These are phyloP conservation scores for Mallotus japonicus DNA, from an alignment of 441 rosid species.

Conservation along the genomic window DNA sequence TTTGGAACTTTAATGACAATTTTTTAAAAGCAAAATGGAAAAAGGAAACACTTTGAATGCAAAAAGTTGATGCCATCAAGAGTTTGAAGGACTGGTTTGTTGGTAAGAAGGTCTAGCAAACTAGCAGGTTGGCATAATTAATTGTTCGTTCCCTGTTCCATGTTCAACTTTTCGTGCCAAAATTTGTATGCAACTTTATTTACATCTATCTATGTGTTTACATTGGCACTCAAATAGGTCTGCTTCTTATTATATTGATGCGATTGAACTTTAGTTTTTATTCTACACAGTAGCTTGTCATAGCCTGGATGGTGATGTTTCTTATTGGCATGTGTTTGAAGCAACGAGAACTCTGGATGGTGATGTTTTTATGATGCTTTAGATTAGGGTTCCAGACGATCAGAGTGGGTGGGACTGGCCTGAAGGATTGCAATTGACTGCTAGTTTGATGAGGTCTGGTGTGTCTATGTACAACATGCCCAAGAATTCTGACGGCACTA, in stretches of 20 bases:
- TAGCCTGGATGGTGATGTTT: constrained; percentile 39
- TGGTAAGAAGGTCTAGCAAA: neutral
- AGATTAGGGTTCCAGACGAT: constrained; percentile 67
- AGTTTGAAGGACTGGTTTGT: neutral
- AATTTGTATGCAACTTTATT: neutral
- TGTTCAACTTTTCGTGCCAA: neutral
- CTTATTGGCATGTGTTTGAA: constrained; percentile 61
- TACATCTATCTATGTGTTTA: neutral
- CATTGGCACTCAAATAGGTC: constrained; percentile 3
- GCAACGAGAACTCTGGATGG: constrained; percentile 70
- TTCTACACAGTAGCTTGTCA: constrained; percentile 21
- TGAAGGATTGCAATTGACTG: constrained; percentile 48
- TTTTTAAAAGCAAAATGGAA: neutral
- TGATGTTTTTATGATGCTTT: constrained; percentile 71
- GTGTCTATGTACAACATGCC: constrained; percentile 27
- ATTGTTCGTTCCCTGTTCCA: neutral
- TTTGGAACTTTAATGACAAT: neutral
- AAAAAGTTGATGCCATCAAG: neutral
- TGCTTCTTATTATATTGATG: constrained; percentile 19
- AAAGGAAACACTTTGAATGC: neutral
- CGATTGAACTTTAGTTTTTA: constrained; percentile 17
- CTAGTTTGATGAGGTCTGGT: constrained; percentile 45
- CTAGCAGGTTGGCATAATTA: constrained; percentile 7
- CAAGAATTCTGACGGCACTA: constrained; percentile 30
- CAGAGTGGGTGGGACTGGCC: constrained; percentile 67